These are phyloP conservation scores for Areca catechu DNA, from an alignment of 176 grass and related monocot genomes.

Conservation along the genomic window DNA sequence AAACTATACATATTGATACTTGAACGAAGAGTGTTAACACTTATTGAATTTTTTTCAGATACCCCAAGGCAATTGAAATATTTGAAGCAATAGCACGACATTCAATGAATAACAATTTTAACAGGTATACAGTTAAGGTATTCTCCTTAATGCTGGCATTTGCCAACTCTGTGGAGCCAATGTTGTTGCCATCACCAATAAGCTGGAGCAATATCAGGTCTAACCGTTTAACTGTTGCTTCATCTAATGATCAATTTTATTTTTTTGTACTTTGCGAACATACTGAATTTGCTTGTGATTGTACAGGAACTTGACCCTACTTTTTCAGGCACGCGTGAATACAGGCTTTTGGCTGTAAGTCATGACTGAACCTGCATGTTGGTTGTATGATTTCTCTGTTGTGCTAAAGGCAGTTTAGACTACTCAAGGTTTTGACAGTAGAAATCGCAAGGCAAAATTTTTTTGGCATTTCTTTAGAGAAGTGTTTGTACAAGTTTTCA, in stretches of 20 bases:
- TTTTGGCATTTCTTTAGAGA: no score
- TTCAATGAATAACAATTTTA: slow-evolving; percentile 85
- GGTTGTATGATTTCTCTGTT: background rate
- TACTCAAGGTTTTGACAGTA: no score
- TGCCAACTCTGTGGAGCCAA: slow-evolving; percentile 91
- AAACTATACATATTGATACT: no score
- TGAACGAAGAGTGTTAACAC: slow-evolving; percentile 15
- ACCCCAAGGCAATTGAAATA: slow-evolving; percentile 78
- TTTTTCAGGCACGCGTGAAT: slow-evolving; percentile 94
- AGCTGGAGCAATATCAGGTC: slow-evolving; percentile 89
- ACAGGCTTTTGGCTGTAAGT: slow-evolving; percentile 83
- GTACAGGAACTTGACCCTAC: slow-evolving; percentile 87
- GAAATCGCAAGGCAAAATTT: no score
- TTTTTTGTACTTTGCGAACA: background rate
- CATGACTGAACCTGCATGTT: slow-evolving; percentile 14
- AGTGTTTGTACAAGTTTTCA: no score
- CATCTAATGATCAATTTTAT: background rate
- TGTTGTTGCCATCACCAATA: slow-evolving; percentile 79
- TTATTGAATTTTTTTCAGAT: slow-evolving; percentile 39
- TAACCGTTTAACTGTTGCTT: slow-evolving; percentile 22
- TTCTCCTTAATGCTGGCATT: slow-evolving; percentile 94
- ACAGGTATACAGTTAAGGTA: slow-evolving; percentile 88
- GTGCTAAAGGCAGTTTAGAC: no score
- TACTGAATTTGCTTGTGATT: slow-evolving; percentile 1
- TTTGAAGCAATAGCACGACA: slow-evolving; percentile 86